phyloP scores from a whole-genome alignment of 352 stramenopile genomes.

The Phytophthora meadii region DNA sequence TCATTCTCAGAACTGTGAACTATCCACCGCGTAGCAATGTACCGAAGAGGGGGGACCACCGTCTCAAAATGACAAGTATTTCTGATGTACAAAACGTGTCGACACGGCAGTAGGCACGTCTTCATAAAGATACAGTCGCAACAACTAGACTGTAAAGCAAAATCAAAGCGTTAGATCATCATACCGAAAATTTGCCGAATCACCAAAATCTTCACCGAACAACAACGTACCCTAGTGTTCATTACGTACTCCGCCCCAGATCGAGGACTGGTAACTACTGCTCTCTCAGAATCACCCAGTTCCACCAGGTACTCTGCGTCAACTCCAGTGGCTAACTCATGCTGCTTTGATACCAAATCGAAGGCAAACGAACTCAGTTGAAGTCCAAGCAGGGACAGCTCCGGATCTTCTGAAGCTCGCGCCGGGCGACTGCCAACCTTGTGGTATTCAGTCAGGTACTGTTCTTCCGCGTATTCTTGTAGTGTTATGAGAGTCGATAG shows the following conservation, averaged over 20 bases:
- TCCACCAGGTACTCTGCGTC: too few species aligned
- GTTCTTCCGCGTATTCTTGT: too few species aligned
- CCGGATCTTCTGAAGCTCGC: not conserved
- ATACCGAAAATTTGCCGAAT: not conserved
- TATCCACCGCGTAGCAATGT: slow-evolving; percentile 3
- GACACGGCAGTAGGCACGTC: slow-evolving; percentile 10
- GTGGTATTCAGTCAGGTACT: not conserved
- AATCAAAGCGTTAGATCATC: not conserved
- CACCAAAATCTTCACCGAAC: not conserved
- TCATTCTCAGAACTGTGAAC: slow-evolving; percentile 4
- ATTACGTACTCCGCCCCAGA: too few species aligned
- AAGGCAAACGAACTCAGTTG: not conserved
- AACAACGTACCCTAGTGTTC: too few species aligned
- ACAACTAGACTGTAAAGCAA: too few species aligned
- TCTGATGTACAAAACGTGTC: slow-evolving; percentile 15
- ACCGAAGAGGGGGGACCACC: slow-evolving; percentile 5
- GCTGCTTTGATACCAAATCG: too few species aligned
- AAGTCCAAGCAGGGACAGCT: not conserved
- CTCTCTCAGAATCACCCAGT: too few species aligned
- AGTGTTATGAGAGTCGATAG: too few species aligned
- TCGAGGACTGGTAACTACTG: too few species aligned
- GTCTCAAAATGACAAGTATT: slow-evolving; percentile 1
- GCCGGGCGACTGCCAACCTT: not conserved
- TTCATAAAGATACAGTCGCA: slow-evolving; percentile 21
- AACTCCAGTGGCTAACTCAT: too few species aligned